Percentiles rank a stretch among this genome's conserved stretches.
These are phyloP conservation scores for Colletotrichum horii DNA, from an alignment of 2,329 filamentous ascomycete genomes.

Conservation along the genomic window DNA sequence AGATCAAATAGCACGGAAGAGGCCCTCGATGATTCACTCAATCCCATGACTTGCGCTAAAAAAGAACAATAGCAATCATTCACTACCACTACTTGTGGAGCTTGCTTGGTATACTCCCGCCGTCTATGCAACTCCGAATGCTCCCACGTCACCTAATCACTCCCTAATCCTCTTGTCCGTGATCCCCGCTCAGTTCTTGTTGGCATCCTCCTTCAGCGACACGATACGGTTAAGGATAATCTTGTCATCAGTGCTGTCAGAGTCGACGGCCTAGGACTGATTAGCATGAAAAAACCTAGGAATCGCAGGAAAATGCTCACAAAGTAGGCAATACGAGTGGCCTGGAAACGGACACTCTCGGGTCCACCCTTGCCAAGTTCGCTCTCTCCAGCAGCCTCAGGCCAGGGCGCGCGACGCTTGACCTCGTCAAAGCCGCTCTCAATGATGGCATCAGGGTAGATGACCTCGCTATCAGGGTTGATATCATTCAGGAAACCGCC, in stretches of 20 bases:
- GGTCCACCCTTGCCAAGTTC: conserved; percentile 66
- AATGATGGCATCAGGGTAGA: conserved; percentile 80
- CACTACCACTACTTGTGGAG: not conserved
- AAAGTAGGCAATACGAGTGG: conserved; percentile 87
- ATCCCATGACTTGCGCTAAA: not conserved
- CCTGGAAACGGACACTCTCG: conserved; percentile 88
- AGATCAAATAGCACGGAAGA: not conserved
- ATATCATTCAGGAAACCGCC: conserved; percentile 86
- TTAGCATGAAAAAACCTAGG: not conserved
- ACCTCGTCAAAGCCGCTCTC: conserved; percentile 86
- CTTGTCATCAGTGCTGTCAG: conserved; percentile 78
- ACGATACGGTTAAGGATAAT: conserved; percentile 92
- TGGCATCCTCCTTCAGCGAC: conserved; percentile 85
- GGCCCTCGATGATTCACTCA: not conserved
- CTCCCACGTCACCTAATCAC: not conserved
- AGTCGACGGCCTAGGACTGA: conserved; percentile 68
- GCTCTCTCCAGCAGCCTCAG: conserved; percentile 75
- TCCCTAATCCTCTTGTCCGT: not conserved
- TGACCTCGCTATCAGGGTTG: conserved; percentile 81
- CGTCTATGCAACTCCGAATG: conserved; percentile 18
- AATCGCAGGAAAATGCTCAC: conserved; percentile 40
- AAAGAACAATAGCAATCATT: not conserved
- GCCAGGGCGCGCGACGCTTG: conserved; percentile 76
- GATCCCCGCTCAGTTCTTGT: conserved; percentile 51
- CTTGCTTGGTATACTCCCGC: conserved; percentile 12